Evolutionary conservation across 768 basidiomycete species (phyloP).

Genomic region (Termitomyces titanicus): DNA sequence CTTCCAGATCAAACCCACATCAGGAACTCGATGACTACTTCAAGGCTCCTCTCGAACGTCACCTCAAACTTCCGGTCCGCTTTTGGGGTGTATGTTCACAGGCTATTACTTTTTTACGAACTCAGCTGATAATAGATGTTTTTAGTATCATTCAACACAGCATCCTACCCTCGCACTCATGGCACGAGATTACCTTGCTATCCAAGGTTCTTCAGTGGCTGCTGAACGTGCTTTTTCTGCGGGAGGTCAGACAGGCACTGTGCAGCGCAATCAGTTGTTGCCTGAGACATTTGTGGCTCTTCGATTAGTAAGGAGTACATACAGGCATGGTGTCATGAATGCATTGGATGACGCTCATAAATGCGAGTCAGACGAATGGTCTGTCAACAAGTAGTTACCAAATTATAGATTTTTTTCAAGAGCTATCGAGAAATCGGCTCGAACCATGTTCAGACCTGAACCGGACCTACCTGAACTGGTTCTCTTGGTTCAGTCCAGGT

Average conservation of each 20-base stretch:
- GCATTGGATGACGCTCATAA: background rate
- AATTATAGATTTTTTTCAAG: background rate
- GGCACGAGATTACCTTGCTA: background rate
- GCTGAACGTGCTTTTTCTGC: background rate
- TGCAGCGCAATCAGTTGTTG: background rate
- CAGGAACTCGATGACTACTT: background rate
- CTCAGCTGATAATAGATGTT: background rate
- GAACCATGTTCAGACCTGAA: background rate
- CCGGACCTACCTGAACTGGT: background rate
- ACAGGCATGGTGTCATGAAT: background rate
- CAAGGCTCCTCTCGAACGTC: background rate
- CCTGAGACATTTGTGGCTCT: background rate
- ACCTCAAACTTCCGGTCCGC: background rate
- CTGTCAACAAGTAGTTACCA: background rate
- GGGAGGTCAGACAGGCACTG: background rate
- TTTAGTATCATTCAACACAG: background rate
- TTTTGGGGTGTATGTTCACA: background rate
- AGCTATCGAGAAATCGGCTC: background rate
- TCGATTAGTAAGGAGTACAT: background rate
- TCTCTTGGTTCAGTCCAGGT: background rate
- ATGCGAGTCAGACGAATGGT: background rate
- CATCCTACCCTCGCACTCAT: background rate
- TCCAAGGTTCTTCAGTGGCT: background rate
- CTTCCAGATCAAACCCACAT: background rate
- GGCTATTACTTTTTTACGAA: background rate